Evolutionary conservation across 345 rosid genomes (phyloP).

Genomic region (Eucalyptus paniculata): DNA sequence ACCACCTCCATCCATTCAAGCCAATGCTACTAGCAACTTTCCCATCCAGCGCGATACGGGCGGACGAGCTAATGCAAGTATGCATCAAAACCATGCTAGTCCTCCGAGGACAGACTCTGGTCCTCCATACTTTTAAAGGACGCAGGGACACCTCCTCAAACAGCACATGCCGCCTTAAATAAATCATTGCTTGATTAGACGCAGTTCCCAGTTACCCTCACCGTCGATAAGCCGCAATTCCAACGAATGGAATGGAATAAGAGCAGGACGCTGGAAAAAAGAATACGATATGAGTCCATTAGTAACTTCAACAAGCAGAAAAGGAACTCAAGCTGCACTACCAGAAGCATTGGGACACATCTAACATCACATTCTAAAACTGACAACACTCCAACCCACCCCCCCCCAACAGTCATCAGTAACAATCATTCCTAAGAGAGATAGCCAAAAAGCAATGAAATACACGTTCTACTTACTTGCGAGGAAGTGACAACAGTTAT

Average conservation of each 20-base stretch:
- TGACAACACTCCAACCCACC: not conserved
- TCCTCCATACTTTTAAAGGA: not conserved
- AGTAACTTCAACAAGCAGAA: not conserved
- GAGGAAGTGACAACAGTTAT: constrained; percentile 92
- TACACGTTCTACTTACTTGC: constrained; percentile 33
- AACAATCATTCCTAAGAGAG: not conserved
- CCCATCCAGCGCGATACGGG: not conserved
- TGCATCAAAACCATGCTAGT: not conserved
- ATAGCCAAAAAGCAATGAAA: not conserved
- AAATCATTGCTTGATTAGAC: constrained; percentile 40
- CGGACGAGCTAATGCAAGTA: not conserved
- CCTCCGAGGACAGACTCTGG: not conserved
- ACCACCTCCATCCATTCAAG: not conserved
- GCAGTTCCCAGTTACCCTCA: constrained; percentile 97
- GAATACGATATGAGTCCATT: not conserved
- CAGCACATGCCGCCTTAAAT: not conserved
- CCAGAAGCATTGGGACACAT: not conserved
- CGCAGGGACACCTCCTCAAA: not conserved
- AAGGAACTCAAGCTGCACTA: not conserved
- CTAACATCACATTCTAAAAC: not conserved
- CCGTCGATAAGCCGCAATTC: constrained; percentile 87
- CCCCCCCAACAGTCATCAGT: not conserved
- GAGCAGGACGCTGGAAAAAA: constrained; percentile 66
- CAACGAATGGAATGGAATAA: constrained; percentile 77
- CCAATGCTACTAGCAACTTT: not conserved